Percentiles rank a stretch among this genome's conserved stretches.
These are phyloP conservation scores for Didymella segeticola DNA, from an alignment of 2,329 filamentous ascomycete genomes.

Conservation along the genomic window DNA sequence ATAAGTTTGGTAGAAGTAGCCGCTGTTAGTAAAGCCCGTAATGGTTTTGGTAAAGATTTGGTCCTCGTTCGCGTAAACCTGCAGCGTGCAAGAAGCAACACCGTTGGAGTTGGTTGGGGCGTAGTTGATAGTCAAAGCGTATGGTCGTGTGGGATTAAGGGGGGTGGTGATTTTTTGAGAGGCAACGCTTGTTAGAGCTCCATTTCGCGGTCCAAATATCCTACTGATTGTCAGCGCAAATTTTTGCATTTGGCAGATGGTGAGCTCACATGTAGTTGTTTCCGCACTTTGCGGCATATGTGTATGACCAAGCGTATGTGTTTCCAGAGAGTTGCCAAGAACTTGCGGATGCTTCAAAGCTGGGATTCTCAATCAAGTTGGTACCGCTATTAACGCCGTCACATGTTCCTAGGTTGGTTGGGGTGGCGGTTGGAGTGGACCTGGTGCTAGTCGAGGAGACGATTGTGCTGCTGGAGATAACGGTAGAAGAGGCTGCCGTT, in stretches of 20 bases:
- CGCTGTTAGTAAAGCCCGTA: background rate
- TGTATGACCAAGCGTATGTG: no score
- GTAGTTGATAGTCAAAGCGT: no score
- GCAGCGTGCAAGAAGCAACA: background rate
- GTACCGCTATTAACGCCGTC: background rate
- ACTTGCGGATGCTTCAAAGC: background rate
- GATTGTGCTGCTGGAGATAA: background rate
- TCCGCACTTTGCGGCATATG: background rate
- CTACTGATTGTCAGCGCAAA: background rate
- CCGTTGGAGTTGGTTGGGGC: background rate
- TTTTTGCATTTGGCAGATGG: no score
- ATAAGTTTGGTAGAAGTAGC: no score
- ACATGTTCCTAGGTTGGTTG: background rate
- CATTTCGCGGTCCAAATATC: background rate
- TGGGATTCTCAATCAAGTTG: background rate
- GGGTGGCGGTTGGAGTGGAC: background rate
- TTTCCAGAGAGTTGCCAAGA: background rate
- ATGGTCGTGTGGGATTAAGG: background rate
- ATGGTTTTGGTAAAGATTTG: background rate
- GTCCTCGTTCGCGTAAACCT: background rate
- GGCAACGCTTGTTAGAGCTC: no score
- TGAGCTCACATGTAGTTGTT: background rate
- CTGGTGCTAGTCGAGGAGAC: background rate
- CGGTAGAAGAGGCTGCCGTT: no score
- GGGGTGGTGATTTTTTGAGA: background rate